phyloP scores from a whole-genome alignment of 768 basidiomycete species.

The Hortiboletus campestris region DNA sequence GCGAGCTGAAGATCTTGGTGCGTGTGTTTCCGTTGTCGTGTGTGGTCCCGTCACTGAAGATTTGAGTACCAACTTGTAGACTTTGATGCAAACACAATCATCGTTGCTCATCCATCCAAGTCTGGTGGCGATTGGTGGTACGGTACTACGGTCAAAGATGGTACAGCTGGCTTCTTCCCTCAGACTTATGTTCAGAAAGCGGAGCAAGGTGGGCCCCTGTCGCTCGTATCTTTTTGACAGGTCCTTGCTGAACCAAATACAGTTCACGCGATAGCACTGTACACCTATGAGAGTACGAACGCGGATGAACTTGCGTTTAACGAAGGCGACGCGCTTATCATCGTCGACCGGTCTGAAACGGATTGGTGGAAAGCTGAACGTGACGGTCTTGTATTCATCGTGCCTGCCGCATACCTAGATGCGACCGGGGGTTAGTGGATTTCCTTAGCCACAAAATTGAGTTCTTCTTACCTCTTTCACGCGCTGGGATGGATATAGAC shows the following conservation, averaged over 20 bases:
- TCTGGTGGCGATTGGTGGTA: slow-evolving; percentile 92
- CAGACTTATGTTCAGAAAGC: slow-evolving; percentile 81
- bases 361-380: slow-evolving; percentile 98
- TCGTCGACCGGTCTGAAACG: slow-evolving; percentile 79
- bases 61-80: slow-evolving; percentile 38
- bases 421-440: slow-evolving; percentile 84
- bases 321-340: slow-evolving; percentile 73
- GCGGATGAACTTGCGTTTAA: slow-evolving; percentile 83
- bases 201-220: slow-evolving; percentile 46
- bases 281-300: slow-evolving; percentile 66
- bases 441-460: slow-evolving; percentile 37
- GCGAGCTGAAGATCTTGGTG: slow-evolving; percentile 84
- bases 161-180: slow-evolving; percentile 85
- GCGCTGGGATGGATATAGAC: slow-evolving; percentile 58
- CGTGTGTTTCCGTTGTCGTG: slow-evolving; percentile 30
- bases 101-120: slow-evolving; percentile 84
- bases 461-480: slow-evolving; percentile 50
- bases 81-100: slow-evolving; percentile 76
- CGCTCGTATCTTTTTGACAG: not conserved
- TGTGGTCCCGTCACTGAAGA: slow-evolving; percentile 1
- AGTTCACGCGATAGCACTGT: slow-evolving; percentile 78
- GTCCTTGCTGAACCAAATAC: slow-evolving; percentile 9
- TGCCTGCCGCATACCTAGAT: slow-evolving; percentile 91
- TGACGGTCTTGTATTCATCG: slow-evolving; percentile 81
- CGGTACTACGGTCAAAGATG: slow-evolving; percentile 62